phyloP scores from a whole-genome alignment of 495 filamentous ascomycete species.

The Penicillium parvum region DNA sequence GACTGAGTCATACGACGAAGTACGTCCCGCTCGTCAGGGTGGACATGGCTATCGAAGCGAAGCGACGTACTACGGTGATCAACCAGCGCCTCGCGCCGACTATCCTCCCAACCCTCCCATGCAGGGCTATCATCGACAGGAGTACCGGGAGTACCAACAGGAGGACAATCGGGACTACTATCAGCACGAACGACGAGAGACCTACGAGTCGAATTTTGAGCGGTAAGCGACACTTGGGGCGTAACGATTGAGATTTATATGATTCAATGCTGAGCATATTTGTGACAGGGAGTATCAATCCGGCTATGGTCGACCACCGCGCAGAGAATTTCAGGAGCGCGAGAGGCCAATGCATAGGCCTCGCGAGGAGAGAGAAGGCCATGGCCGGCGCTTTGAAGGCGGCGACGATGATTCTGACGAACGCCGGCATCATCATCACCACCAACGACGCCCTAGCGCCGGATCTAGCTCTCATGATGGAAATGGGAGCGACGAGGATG shows the following conservation, averaged over 20 bases:
- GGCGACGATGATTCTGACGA: constrained; percentile 7
- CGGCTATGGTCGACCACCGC: constrained; percentile 18
- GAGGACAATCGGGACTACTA: constrained; percentile 23
- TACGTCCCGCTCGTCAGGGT: neutral
- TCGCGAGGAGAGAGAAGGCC: constrained; percentile 14
- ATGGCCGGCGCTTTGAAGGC: constrained; percentile 1
- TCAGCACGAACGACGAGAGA: constrained; percentile 17
- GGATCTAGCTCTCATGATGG: constrained; percentile 13
- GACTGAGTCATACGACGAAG: constrained; percentile 22
- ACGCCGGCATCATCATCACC: constrained; percentile 4
- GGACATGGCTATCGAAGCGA: constrained; percentile 16
- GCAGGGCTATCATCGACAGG: constrained; percentile 16
- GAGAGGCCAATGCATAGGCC: constrained; percentile 11
- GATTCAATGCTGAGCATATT: constrained; percentile 6
- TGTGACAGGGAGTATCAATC: constrained; percentile 12
- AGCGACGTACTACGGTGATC: constrained; percentile 4
- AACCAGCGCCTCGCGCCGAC: constrained; percentile 1
- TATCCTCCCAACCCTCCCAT: constrained; percentile 4
- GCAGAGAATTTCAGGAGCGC: constrained; percentile 17
- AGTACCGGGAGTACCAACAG: constrained; percentile 30
- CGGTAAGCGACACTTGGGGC: constrained; percentile 12
- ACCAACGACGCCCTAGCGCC: constrained; percentile 9
- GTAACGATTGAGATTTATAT: neutral
- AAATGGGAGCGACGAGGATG: constrained; percentile 17
- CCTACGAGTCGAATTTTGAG: constrained; percentile 11